These are phyloP conservation scores for Microdochium trichocladiopsis DNA, from an alignment of 2,329 filamentous ascomycete genomes.

Conservation along the genomic window DNA sequence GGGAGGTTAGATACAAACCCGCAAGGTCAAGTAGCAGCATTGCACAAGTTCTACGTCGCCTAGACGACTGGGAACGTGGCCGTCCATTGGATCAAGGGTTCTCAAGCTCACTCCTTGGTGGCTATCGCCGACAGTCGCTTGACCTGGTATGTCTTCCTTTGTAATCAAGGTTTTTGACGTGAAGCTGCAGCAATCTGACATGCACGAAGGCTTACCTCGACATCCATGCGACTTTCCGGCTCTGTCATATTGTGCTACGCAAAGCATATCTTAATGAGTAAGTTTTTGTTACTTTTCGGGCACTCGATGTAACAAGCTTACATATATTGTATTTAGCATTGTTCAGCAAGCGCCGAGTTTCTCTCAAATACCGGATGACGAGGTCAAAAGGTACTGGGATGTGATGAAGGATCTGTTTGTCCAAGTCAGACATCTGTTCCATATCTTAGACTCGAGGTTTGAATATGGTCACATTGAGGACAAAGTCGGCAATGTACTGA, in stretches of 20 bases:
- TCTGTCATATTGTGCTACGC: slow-evolving; percentile 50
- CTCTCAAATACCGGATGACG: neutral
- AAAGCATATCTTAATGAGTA: slow-evolving; percentile 47
- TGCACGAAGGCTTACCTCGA: slow-evolving; percentile 40
- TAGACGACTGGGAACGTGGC: slow-evolving; percentile 39
- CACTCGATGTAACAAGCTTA: neutral
- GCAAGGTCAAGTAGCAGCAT: slow-evolving; percentile 36
- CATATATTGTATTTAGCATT: neutral
- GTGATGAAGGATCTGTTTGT: slow-evolving; percentile 31
- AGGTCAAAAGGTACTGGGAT: neutral
- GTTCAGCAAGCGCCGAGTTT: neutral
- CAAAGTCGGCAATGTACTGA: slow-evolving; percentile 7
- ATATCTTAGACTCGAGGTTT: slow-evolving; percentile 45
- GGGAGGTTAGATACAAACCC: slow-evolving; percentile 37
- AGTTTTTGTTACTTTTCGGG: slow-evolving; percentile 7
- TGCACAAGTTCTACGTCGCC: slow-evolving; percentile 30
- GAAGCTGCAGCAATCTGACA: neutral
- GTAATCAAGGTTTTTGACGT: neutral
- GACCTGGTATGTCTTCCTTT: slow-evolving; percentile 33
- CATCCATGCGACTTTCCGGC: slow-evolving; percentile 45
- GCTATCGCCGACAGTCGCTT: slow-evolving; percentile 38
- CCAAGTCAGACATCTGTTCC: slow-evolving; percentile 38
- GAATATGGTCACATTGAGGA: slow-evolving; percentile 36
- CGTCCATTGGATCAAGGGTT: slow-evolving; percentile 42
- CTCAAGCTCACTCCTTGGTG: slow-evolving; percentile 31